Evolutionary conservation across 192 early-diverging fungal species (phyloP).

Genomic region (Coemansia sp.): DNA sequence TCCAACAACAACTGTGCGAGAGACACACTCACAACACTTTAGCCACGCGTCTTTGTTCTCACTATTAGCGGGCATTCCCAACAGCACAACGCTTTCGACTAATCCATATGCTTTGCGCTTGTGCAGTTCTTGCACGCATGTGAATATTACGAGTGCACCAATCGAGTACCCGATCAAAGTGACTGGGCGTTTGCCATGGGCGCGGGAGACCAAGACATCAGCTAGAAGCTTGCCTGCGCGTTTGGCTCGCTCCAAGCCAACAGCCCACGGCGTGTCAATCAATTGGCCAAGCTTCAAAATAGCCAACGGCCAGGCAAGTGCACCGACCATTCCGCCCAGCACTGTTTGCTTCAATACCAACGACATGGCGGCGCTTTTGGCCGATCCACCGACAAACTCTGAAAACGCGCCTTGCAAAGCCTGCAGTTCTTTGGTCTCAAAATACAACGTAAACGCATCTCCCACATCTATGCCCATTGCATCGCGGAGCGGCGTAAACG

Average conservation of each 20-base stretch:
- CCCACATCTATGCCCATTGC: constrained; percentile 37
- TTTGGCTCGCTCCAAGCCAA: constrained; percentile 63
- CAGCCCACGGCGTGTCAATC: constrained; percentile 73
- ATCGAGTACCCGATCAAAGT: constrained; percentile 72
- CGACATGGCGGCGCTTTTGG: constrained; percentile 41
- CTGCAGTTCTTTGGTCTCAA: constrained; percentile 50
- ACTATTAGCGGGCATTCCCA: constrained; percentile 68
- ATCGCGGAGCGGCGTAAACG: constrained; percentile 24
- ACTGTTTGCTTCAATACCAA: constrained; percentile 53
- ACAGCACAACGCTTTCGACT: constrained; percentile 67
- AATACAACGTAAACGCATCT: constrained; percentile 56
- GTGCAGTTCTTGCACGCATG: constrained; percentile 66
- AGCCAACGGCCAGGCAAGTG: constrained; percentile 50
- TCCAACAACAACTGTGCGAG: constrained; percentile 65
- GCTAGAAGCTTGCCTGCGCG: constrained; percentile 63
- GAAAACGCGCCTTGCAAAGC: constrained; percentile 49
- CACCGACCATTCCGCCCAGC: constrained; percentile 37
- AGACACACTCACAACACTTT: constrained; percentile 59
- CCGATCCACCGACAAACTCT: constrained; percentile 41
- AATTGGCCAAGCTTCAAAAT: constrained; percentile 53
- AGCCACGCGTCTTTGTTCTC: constrained; percentile 58
- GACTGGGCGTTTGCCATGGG: constrained; percentile 64
- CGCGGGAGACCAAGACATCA: constrained; percentile 43
- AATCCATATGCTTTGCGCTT: constrained; percentile 53
- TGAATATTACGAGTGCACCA: constrained; percentile 67